Conservation (phyloP, 495 filamentous ascomycete species). For the Cenococcum geophilum region DNA sequence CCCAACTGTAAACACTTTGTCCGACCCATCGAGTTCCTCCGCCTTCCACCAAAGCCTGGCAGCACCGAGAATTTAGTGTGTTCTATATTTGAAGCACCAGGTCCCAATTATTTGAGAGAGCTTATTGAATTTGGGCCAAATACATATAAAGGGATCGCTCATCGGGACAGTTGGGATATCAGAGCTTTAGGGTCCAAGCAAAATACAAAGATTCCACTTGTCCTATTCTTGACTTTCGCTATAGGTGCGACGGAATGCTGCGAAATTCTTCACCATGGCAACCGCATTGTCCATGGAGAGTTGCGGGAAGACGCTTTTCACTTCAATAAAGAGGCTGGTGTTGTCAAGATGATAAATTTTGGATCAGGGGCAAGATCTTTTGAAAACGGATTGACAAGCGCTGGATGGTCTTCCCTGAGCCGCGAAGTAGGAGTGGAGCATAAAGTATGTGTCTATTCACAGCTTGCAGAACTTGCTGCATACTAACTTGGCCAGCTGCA, state of each 20-base stretch:
- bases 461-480: not conserved
- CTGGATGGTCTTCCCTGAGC: constrained; percentile 75
- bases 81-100: constrained; percentile 72
- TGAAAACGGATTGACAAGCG: constrained; percentile 77
- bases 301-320: constrained; percentile 84
- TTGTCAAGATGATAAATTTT: constrained; percentile 74
- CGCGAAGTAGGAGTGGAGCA: constrained; percentile 73
- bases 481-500: constrained; percentile 44
- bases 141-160: constrained; percentile 32
- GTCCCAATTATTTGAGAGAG: constrained; percentile 62
- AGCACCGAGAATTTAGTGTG: constrained; percentile 62
- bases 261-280: constrained; percentile 78
- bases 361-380: constrained; percentile 79
- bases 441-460: constrained; percentile 40
- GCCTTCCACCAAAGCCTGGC: constrained; percentile 56
- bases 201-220: constrained; percentile 56
- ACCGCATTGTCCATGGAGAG: constrained; percentile 79
- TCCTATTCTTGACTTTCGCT: constrained; percentile 78
- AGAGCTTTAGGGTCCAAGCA: constrained; percentile 35
- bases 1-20: constrained; percentile 67
- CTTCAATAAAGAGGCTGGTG: constrained; percentile 58
- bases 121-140: constrained; percentile 72
- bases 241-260: constrained; percentile 78
- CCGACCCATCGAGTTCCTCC: constrained; percentile 64
- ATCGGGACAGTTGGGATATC: constrained; percentile 30